phyloP scores from a whole-genome alignment of 2,329 filamentous ascomycete species.

The Didymellaceae sp. region DNA sequence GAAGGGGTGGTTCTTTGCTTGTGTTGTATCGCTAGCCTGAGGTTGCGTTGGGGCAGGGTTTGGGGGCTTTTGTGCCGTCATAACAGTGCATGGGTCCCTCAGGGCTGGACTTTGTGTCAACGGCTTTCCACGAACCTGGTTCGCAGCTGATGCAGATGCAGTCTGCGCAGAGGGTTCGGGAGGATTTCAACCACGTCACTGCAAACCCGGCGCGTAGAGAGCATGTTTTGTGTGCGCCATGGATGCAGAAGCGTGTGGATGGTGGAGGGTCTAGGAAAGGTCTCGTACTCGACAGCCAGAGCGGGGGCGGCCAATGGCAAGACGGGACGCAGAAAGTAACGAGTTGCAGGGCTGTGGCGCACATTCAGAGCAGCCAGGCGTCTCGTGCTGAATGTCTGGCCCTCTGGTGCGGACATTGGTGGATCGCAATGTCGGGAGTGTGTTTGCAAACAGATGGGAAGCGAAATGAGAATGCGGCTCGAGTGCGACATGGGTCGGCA shows the following conservation, averaged over 20 bases:
- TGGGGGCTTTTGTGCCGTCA: too few relatives aligned
- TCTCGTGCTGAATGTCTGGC: constrained; percentile 11
- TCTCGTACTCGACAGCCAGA: constrained; percentile 19
- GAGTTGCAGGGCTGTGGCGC: constrained; percentile 28
- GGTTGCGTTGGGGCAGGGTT: too few relatives aligned
- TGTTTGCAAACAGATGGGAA: constrained; percentile 10
- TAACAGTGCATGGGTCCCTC: constrained; percentile 16
- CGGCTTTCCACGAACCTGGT: constrained; percentile 23
- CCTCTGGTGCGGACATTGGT: background rate
- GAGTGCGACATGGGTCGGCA: constrained; percentile 17
- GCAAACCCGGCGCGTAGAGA: constrained; percentile 15
- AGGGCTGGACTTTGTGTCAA: constrained; percentile 7
- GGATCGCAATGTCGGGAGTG: constrained; percentile 10
- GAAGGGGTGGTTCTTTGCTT: too few relatives aligned
- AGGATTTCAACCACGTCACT: constrained; percentile 9
- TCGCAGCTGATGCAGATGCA: constrained; percentile 15
- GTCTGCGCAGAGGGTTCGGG: constrained; percentile 13
- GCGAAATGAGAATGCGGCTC: constrained; percentile 20
- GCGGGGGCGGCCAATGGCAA: constrained; percentile 22
- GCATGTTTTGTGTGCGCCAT: background rate
- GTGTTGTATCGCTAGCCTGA: too few relatives aligned
- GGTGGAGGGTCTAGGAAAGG: constrained; percentile 16
- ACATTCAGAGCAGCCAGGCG: constrained; percentile 28
- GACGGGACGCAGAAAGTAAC: background rate
- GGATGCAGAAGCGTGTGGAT: constrained; percentile 11